Conservation (phyloP, 371 early-diverging fungal species). For the Smittium mucronatum region DNA sequence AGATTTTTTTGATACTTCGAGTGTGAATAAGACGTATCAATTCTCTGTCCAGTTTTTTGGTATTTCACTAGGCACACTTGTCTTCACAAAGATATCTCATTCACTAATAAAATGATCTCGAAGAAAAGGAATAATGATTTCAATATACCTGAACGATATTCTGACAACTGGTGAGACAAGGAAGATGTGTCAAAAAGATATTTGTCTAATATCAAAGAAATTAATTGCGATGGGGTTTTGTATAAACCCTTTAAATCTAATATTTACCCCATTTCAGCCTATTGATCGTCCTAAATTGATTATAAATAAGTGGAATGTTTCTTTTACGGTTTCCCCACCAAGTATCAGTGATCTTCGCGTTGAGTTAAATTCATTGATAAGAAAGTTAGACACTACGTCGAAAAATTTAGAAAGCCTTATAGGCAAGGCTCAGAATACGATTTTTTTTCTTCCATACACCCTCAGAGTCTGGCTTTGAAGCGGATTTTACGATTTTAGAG, state of each 20-base stretch:
- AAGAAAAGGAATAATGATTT: not conserved
- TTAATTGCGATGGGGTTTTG: not conserved
- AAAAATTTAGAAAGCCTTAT: not conserved
- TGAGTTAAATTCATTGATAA: not conserved
- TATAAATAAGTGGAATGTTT: not conserved
- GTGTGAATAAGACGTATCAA: not conserved
- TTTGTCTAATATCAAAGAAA: not conserved
- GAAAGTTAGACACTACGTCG: not conserved
- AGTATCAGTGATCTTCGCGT: not conserved
- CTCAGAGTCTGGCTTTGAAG: not conserved
- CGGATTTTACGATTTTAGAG: not conserved
- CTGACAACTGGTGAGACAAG: not conserved
- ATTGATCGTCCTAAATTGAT: not conserved
- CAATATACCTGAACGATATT: not conserved
- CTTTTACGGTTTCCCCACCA: not conserved
- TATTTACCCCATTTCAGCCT: not conserved
- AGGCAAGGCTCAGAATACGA: not conserved
- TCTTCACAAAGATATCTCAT: not conserved
- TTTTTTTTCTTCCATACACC: not conserved
- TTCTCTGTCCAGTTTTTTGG: not conserved
- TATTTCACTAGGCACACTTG: not conserved
- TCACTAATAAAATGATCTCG: not conserved
- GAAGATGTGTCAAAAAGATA: not conserved
- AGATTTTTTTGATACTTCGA: not conserved
- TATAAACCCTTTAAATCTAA: not conserved